A percentile compares a stretch with the other conserved stretches of the same genome.
phyloP scores from a whole-genome alignment of 179 eudicot species.

The Patellifolia procumbens region DNA sequence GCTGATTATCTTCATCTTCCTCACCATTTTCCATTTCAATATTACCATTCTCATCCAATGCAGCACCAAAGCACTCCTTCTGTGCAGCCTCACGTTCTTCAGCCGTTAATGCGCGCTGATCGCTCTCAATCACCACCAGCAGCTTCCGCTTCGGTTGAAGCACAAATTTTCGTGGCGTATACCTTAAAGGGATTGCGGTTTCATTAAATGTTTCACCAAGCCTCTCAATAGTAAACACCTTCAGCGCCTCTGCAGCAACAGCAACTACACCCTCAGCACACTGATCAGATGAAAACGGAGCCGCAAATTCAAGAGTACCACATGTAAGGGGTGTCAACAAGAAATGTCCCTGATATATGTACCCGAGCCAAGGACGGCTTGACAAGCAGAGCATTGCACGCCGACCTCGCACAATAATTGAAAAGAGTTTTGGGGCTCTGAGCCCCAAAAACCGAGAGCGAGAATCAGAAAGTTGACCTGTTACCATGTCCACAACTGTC shows the following conservation, averaged over 20 bases:
- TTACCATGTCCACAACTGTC: slow-evolving; percentile 97
- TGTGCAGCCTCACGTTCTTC: slow-evolving; percentile 87
- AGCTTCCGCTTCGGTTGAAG: slow-evolving; percentile 77
- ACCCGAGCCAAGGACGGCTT: slow-evolving; percentile 55
- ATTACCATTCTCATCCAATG: slow-evolving; percentile 72
- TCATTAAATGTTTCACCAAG: slow-evolving; percentile 96
- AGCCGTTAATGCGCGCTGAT: slow-evolving; percentile 91
- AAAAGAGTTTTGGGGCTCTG: slow-evolving; percentile 84
- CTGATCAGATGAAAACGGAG: slow-evolving; percentile 96
- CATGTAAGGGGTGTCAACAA: slow-evolving; percentile 49
- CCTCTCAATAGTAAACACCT: slow-evolving; percentile 91
- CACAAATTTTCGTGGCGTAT: slow-evolving; percentile 96
- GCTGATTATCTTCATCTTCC: slow-evolving; percentile 77
- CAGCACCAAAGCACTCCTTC: slow-evolving; percentile 79
- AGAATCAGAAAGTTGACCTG: slow-evolving; percentile 96
- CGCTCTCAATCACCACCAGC: slow-evolving; percentile 88
- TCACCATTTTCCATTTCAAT: slow-evolving; percentile 84
- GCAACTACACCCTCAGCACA: slow-evolving; percentile 99
- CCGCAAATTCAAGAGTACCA: slow-evolving; percentile 61
- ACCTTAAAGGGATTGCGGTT: slow-evolving; percentile 78
- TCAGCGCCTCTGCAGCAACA: slow-evolving; percentile 89
- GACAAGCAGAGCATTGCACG: slow-evolving; percentile 78
- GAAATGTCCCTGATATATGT: slow-evolving; percentile 62
- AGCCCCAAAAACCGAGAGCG: slow-evolving; percentile 95
- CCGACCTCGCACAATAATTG: slow-evolving; percentile 75